Base-by-base conservation (phyloP, 2,329 filamentous ascomycete genomes). In the Sordariomycetes sp. region DNA sequence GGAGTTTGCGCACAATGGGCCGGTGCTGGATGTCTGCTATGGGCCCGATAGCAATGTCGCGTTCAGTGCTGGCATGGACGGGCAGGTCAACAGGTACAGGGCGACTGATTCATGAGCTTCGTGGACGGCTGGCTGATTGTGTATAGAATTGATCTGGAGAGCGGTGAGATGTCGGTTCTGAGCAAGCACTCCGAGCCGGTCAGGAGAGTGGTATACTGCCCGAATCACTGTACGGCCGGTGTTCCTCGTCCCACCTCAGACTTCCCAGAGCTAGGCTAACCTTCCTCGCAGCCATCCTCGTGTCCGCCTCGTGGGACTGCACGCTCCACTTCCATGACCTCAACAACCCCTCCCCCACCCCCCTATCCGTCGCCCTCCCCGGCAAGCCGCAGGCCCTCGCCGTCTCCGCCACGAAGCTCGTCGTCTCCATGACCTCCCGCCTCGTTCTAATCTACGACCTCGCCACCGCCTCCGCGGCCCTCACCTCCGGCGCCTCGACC, bases 381-480 rank as follows among this genome's bases (percentile, higher is more conserved):
- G 87, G 85, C 32, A 99, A 96, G 70, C 90, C 90, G 1, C 95
- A 96, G 70, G 91, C 91, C 13, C 77, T 97, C 53, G 87, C 90
- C 39, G 77, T 87, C 54, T 90, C 79, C 65, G 77, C 80, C 2
- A 79, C 88, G 55, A 96, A 95, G 70, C 79, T 96, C 10, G 90
- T 99, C 50, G 89, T 99, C 59, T 91, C 91, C 62, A 97, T 99
- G 94, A 89, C 91, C 2, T 89, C 88, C 57, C 87, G 94, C 57
- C 82, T 91, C n/a, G 84, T 96, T 60, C 85, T 94, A 74, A 96
- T 99, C 69, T 97, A 96, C 78, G 89, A 96, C 66, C 79, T 99
- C 35, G 77, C 83, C 54, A 73, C 84, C 25, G 80, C 96, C 45
- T 70, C 79, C 10, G 66, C 78, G 1, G 73, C 82, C 6, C 73